Evolutionary conservation across 306 rosid species (phyloP).

Genomic region (Comarum palustre): DNA sequence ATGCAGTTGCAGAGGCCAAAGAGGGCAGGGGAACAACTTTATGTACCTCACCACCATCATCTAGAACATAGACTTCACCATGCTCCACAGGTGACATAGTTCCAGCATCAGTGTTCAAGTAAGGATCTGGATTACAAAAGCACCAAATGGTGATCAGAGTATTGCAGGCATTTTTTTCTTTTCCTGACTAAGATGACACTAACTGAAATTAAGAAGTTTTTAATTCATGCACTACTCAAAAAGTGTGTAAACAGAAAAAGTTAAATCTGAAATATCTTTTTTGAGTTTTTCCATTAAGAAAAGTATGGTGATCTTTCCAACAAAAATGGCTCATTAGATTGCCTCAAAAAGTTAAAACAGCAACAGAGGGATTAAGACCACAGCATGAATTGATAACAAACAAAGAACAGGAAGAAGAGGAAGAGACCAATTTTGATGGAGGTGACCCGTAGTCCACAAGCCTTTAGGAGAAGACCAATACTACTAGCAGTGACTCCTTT

Average conservation of each 20-base stretch:
- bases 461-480: constrained; percentile 84
- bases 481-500: constrained; percentile 96
- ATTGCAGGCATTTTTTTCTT: constrained; percentile 7
- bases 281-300: neutral
- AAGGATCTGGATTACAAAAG: constrained; percentile 66
- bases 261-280: constrained; percentile 1
- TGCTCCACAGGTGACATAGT: constrained; percentile 97
- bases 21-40: constrained; percentile 9
- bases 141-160: neutral
- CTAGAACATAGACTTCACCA: constrained; percentile 89
- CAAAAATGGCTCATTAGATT: neutral
- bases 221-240: neutral
- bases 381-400: neutral
- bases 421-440: constrained; percentile 81
- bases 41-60: constrained; percentile 95
- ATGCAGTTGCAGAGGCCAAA: neutral
- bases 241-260: constrained; percentile 2
- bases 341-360: constrained; percentile 13
- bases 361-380: neutral
- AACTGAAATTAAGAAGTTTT: constrained; percentile 6
- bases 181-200: neutral
- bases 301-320: constrained; percentile 13
- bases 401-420: constrained; percentile 16
- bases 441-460: constrained; percentile 90
- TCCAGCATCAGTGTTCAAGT: constrained; percentile 97